These are phyloP conservation scores for Amaranthus tricolor DNA, from an alignment of 179 eudicot genomes.

Conservation along the genomic window DNA sequence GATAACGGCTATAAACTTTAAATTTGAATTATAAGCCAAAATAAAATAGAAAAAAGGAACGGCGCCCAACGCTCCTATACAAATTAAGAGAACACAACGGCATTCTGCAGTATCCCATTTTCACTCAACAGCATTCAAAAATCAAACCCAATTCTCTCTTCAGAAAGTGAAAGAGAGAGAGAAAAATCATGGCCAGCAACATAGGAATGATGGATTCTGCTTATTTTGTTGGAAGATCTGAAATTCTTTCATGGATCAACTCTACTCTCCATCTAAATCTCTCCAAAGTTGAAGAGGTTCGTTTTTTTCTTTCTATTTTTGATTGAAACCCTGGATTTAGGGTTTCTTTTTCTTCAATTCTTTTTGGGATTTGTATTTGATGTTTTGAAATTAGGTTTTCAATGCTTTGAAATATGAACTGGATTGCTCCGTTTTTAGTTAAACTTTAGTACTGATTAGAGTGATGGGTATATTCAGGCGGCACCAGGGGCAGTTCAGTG, in stretches of 20 bases:
- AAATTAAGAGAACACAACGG: conserved; percentile 9
- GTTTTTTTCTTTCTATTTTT: background rate
- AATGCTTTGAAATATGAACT: too few species aligned
- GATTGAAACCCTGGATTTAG: too few species aligned
- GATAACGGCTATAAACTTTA: background rate
- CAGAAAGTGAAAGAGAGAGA: too few species aligned
- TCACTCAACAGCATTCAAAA: background rate
- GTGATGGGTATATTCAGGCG: conserved; percentile 38
- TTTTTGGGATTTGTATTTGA: background rate
- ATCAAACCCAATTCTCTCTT: background rate
- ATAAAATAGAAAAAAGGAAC: background rate
- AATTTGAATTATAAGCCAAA: background rate
- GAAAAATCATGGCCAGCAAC: conserved; percentile 51
- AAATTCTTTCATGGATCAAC: conserved; percentile 87
- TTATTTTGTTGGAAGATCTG: conserved; percentile 86
- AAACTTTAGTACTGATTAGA: background rate
- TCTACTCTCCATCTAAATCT: conserved; percentile 82
- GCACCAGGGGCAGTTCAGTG: conserved; percentile 88
- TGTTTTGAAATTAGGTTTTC: too few species aligned
- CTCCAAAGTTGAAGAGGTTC: conserved; percentile 94
- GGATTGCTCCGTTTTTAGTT: too few species aligned
- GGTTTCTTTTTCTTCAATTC: background rate
- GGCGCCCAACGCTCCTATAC: conserved; percentile 4
- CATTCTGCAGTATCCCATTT: background rate
- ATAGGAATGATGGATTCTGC: conserved; percentile 91